Evolutionary conservation across 352 stramenopile genomes (phyloP).

Genomic region (Thalassiosira mediterranea): DNA sequence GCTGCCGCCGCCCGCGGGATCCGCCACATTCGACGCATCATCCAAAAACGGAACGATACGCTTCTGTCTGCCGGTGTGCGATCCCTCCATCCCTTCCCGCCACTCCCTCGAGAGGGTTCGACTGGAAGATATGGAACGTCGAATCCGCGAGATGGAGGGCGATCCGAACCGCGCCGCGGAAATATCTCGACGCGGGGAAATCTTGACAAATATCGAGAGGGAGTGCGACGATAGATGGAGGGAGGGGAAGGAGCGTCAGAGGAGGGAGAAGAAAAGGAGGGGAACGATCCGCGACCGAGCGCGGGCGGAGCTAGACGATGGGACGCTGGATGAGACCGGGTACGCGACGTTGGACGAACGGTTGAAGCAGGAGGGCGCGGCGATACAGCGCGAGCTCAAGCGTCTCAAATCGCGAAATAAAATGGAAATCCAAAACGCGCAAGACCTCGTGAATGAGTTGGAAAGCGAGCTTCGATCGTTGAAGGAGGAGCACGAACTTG

Average conservation of each 20-base stretch:
- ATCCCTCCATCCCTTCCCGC: neutral
- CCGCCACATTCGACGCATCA: conserved; percentile 16
- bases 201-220: too few species aligned
- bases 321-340: too few species aligned
- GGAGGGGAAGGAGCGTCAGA: neutral
- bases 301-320: conserved; percentile 1
- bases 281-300: conserved; percentile 11
- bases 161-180: conserved; percentile 9
- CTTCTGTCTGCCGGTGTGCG: too few species aligned
- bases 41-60: too few species aligned
- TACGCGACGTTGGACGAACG: conserved; percentile 19
- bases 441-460: neutral
- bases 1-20: conserved; percentile 3
- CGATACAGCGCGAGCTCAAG: conserved; percentile 16
- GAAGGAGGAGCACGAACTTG: conserved; percentile 6
- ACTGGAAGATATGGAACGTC: conserved; percentile 19
- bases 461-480: conserved; percentile 1
- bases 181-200: too few species aligned
- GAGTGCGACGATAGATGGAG: neutral
- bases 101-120: conserved; percentile 8
- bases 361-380: conserved; percentile 12
- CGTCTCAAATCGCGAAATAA: neutral
- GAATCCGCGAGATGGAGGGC: neutral
- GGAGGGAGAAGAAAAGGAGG: conserved; percentile 12
- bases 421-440: neutral